Conservation (phyloP, 176 grass and related monocot species). For the Coix lacrymajobi region DNA sequence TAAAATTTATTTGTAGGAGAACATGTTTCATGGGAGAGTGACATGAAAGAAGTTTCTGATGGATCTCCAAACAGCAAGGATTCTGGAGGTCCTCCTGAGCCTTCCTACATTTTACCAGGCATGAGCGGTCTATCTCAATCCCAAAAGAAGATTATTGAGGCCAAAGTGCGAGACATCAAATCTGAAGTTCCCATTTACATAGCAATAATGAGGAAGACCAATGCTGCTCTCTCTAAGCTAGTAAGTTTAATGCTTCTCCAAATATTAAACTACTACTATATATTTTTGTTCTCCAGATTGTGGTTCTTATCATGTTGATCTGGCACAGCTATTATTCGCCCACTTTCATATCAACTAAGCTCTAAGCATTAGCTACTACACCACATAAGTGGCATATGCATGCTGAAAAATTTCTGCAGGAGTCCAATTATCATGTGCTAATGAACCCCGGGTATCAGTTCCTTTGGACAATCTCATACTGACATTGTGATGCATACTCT, state of each 20-base stretch:
- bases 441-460: background rate
- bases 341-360: background rate
- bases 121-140: background rate
- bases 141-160: constrained; percentile 12
- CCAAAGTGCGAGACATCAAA: background rate
- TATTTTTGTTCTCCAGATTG: background rate
- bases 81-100: background rate
- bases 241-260: background rate
- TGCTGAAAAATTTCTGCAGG: background rate
- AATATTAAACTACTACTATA: background rate
- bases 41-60: background rate
- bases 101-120: background rate
- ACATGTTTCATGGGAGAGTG: background rate
- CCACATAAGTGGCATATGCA: background rate
- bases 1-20: constrained; percentile 1
- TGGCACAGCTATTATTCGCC: background rate
- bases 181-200: background rate
- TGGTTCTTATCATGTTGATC: background rate
- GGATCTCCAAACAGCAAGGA: background rate
- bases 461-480: background rate
- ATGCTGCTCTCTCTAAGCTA: background rate
- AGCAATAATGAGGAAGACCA: background rate
- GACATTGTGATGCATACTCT: background rate
- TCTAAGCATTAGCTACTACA: background rate
- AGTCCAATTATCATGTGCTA: background rate